These are phyloP conservation scores for Xylaria cubensis DNA, from an alignment of 495 filamentous ascomycete genomes.

Conservation along the genomic window DNA sequence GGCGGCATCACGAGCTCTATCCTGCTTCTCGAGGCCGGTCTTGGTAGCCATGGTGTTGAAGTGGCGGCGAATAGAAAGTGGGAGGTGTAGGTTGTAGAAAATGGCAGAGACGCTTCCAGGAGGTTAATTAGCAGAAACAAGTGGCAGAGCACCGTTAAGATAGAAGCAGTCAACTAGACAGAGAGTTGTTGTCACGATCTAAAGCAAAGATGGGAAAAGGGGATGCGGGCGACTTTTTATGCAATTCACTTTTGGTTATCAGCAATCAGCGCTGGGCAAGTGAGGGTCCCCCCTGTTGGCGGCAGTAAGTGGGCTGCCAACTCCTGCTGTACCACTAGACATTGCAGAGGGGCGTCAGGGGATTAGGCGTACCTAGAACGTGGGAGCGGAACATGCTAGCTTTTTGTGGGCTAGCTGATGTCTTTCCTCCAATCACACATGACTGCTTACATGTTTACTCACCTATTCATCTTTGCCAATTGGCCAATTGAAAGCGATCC, in stretches of 20 bases:
- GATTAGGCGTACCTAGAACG: not conserved
- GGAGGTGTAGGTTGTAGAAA: conserved; percentile 7
- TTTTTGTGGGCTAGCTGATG: not conserved
- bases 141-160: not conserved
- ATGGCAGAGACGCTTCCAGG: conserved; percentile 8
- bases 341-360: not conserved
- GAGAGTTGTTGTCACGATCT: conserved; percentile 10
- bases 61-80: conserved; percentile 15
- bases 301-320: not conserved
- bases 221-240: conserved; percentile 29
- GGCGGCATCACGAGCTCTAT: conserved; percentile 86
- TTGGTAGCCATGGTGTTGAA: conserved; percentile 70
- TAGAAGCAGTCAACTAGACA: not conserved
- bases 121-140: conserved; percentile 9
- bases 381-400: conserved; percentile 2
- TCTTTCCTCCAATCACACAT: conserved; percentile 2
- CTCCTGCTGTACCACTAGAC: not conserved
- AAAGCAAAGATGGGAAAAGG: conserved; percentile 11
- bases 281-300: not conserved
- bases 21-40: conserved; percentile 75
- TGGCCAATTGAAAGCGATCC: conserved; percentile 25
- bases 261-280: not conserved
- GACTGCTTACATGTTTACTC: conserved; percentile 19
- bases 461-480: conserved; percentile 22
- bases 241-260: conserved; percentile 21